These are phyloP conservation scores for Gyrodon lividus DNA, from an alignment of 768 basidiomycete species.

Conservation along the genomic window DNA sequence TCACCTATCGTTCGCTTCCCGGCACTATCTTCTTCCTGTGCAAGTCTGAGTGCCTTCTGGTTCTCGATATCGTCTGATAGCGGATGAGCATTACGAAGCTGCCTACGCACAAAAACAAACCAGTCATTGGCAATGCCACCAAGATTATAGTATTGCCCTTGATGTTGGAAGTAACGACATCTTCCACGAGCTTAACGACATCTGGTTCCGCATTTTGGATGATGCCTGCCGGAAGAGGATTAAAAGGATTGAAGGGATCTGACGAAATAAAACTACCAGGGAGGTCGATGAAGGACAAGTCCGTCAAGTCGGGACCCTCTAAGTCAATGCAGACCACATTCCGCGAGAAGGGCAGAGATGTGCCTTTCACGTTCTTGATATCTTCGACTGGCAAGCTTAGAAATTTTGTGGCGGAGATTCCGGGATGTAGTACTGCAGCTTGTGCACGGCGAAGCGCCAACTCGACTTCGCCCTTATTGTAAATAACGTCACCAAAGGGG, in stretches of 20 bases:
- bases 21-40: conserved; percentile 42
- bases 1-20: conserved; percentile 54
- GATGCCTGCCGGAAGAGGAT: conserved; percentile 35
- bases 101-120: conserved; percentile 25
- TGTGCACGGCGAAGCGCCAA: conserved; percentile 58
- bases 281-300: conserved; percentile 41
- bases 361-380: conserved; percentile 11
- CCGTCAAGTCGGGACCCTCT: conserved; percentile 37
- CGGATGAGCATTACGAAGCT: neutral
- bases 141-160: conserved; percentile 49
- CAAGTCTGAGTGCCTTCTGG: conserved; percentile 51
- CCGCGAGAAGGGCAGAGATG: conserved; percentile 33
- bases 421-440: conserved; percentile 52
- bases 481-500: conserved; percentile 44
- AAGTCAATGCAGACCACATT: conserved; percentile 44
- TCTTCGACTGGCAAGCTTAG: conserved; percentile 6
- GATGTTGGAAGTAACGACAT: conserved; percentile 50
- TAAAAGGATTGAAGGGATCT: neutral
- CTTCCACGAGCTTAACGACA: conserved; percentile 44
- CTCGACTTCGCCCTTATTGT: conserved; percentile 46
- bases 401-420: conserved; percentile 27
- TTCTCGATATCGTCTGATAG: conserved; percentile 56
- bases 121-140: conserved; percentile 53
- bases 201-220: conserved; percentile 49
- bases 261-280: conserved; percentile 29